Conservation (phyloP, 768 basidiomycete genomes). For the Imleria badia region DNA sequence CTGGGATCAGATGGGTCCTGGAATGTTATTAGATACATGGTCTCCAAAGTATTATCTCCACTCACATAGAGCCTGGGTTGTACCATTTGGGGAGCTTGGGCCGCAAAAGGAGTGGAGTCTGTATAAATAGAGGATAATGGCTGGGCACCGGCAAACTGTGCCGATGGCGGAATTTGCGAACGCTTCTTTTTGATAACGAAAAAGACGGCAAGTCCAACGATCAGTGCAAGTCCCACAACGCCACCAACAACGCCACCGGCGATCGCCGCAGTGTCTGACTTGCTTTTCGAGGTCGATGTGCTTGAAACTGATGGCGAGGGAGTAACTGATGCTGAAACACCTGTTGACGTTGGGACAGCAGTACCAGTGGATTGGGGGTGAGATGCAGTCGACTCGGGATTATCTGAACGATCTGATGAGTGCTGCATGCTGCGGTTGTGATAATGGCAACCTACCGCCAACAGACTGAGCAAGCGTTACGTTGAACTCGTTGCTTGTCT, state of each 20-base stretch:
- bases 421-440: not conserved
- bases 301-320: constrained; percentile 9
- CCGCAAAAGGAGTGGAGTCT: constrained; percentile 11
- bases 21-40: constrained; percentile 2
- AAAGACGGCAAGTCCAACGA: constrained; percentile 42
- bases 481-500: constrained; percentile 43
- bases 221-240: constrained; percentile 47
- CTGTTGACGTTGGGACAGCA: constrained; percentile 7
- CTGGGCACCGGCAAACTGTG: constrained; percentile 1
- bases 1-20: constrained; percentile 39
- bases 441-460: constrained; percentile 21
- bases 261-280: constrained; percentile 51
- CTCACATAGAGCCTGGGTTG: constrained; percentile 33
- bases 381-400: constrained; percentile 45
- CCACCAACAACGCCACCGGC: constrained; percentile 66
- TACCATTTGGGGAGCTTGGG: constrained; percentile 9
- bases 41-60: not conserved
- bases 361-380: constrained; percentile 29
- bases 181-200: constrained; percentile 33
- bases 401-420: constrained; percentile 27
- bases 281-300: constrained; percentile 5
- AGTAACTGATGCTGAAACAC: constrained; percentile 17
- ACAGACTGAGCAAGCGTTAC: constrained; percentile 35
- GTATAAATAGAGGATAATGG: constrained; percentile 3
- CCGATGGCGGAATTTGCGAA: constrained; percentile 21